Evolutionary conservation across 164 flowering plant genomes (phyloP), one percentile per base, ranked within the genome.

Genomic region (Vitis amurensis): DNA sequence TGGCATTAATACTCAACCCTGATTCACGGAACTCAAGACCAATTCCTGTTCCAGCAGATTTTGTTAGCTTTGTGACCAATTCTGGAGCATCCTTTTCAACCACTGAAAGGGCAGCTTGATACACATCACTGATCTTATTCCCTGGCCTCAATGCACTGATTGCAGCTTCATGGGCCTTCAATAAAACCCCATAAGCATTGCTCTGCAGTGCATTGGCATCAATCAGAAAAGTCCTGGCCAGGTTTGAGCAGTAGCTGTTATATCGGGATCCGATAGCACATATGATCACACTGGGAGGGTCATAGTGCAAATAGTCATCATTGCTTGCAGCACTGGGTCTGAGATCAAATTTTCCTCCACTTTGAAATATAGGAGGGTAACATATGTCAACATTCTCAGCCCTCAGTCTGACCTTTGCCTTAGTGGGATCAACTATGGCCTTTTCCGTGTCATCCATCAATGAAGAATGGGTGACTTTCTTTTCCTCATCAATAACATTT

Each of bases 361-460:
- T 92, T 73, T 91, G 94, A 74, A 93, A 87, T 2, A 91, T 93
- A 0, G 98, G 98, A 61, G 94, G 97, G 76, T 89, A 93, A 67
- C 98, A 93, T 15, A 91, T 93, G 74, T 89, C 97, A 63, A 89
- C 85, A 77, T 89, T 91, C 14, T 88, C 91, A 2, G 90, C 87
- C 80, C 82, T 91, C 71, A 93, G 74, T 77, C 89, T 89, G 48
- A 83, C 88, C 75, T 84, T 87, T 50, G 80, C 75, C 71, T 47
- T 87, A 7, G 83, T 68, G 7, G 91, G 98, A 27, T 91, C 91
- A 7, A 84, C 63, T 63, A 93, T 86, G 27, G 77, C 85, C 76
- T 89, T 88, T 80, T 91, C 93, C 0, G 93, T 84, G 16, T 86
- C 91, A 67, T 88, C 89, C 94, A 86, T 91, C 64, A 93, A 73